phyloP scores from a whole-genome alignment of 768 basidiomycete species.

The Collybia sordida region DNA sequence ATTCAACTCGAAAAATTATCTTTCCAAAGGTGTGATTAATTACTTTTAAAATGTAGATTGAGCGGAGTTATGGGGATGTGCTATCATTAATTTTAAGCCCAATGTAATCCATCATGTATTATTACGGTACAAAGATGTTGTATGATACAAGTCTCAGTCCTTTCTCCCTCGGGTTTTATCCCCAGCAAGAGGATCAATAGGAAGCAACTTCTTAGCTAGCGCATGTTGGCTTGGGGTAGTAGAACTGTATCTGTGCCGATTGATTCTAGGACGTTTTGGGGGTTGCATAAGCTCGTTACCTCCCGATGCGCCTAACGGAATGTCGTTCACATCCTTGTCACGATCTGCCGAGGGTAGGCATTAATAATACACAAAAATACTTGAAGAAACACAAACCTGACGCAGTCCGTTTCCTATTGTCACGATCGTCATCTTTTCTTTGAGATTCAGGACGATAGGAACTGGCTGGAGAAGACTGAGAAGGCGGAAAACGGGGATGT shows the following conservation, averaged over 20 bases:
- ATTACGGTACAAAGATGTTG: slow-evolving; percentile 11
- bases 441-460: slow-evolving; percentile 45
- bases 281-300: slow-evolving; percentile 38
- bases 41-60: slow-evolving; percentile 18
- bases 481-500: slow-evolving; percentile 31
- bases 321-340: slow-evolving; percentile 53
- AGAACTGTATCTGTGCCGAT: slow-evolving; percentile 48
- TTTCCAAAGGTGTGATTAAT: slow-evolving; percentile 18
- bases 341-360: slow-evolving; percentile 45
- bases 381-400: slow-evolving; percentile 49
- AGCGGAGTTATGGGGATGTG: neutral
- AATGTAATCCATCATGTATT: slow-evolving; percentile 9
- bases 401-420: slow-evolving; percentile 64
- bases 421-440: slow-evolving; percentile 63
- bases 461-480: slow-evolving; percentile 29
- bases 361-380: neutral
- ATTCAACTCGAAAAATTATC: slow-evolving; percentile 28
- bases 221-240: slow-evolving; percentile 29
- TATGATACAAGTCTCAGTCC: slow-evolving; percentile 33
- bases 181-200: slow-evolving; percentile 59
- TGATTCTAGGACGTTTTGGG: slow-evolving; percentile 61
- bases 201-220: slow-evolving; percentile 57
- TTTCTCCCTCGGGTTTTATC: slow-evolving; percentile 61
- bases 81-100: slow-evolving; percentile 3
- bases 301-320: slow-evolving; percentile 26